Conservation (phyloP, 176 grass and related monocot genomes). For the Rhipidocladum racemiflorum region DNA sequence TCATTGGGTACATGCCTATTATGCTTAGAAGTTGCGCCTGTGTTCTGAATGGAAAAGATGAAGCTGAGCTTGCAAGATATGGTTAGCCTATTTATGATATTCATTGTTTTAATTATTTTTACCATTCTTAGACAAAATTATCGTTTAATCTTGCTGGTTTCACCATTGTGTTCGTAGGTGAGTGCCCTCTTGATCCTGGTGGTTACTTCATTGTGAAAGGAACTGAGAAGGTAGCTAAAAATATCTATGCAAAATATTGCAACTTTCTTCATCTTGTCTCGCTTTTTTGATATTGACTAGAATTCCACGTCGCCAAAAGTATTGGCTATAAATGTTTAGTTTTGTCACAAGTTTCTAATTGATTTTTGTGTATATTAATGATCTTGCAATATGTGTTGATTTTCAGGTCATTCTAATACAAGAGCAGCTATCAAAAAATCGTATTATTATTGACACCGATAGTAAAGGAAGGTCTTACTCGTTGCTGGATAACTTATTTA, state of each 20-base stretch:
- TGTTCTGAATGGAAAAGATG: slow-evolving; percentile 70
- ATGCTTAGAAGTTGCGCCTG: slow-evolving; percentile 81
- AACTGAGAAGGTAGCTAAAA: slow-evolving; percentile 79
- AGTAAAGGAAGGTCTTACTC: slow-evolving; percentile 67
- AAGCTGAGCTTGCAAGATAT: slow-evolving; percentile 70
- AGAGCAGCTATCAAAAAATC: slow-evolving; percentile 96
- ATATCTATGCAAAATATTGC: neutral
- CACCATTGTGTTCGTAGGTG: slow-evolving; percentile 48
- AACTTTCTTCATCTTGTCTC: neutral
- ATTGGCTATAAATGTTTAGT: neutral
- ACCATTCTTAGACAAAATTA: neutral
- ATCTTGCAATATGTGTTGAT: slow-evolving; percentile 20
- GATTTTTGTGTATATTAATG: neutral
- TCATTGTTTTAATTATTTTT: neutral
- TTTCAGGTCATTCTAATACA: slow-evolving; percentile 96
- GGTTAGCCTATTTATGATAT: slow-evolving; percentile 44
- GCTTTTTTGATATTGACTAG: slow-evolving; percentile 3
- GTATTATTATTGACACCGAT: slow-evolving; percentile 87
- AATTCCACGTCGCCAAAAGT: neutral
- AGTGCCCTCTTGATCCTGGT: slow-evolving; percentile 95
- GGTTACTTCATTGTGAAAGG: slow-evolving; percentile 95
- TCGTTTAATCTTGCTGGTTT: slow-evolving; percentile 15
- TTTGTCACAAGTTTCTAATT: neutral
- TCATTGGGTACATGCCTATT: slow-evolving; percentile 80
- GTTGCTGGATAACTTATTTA: neutral